Evolutionary conservation across 2,329 filamentous ascomycete genomes (phyloP).

Genomic region (Trichoderma koningiopsis): DNA sequence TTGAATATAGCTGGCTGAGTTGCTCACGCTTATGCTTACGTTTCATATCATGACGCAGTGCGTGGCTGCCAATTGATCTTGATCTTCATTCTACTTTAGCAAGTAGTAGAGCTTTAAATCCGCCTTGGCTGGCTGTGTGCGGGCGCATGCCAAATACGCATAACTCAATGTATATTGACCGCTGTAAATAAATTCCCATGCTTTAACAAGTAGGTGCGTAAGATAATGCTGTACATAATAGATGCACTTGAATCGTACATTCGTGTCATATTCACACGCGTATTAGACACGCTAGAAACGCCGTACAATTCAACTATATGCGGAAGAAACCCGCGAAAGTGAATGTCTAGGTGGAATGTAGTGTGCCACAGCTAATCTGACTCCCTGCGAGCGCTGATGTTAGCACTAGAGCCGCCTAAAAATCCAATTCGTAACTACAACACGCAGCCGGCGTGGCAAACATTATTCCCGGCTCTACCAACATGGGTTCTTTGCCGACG

Average conservation of each 20-base stretch:
- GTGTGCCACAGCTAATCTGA: not conserved
- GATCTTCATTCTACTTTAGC: not conserved
- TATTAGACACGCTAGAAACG: no score
- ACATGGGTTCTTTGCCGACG: not conserved
- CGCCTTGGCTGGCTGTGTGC: not conserved
- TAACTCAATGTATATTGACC: not conserved
- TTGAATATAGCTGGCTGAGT: not conserved
- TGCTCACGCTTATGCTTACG: not conserved
- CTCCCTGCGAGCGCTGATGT: not conserved
- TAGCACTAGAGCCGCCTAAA: not conserved
- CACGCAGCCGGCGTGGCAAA: not conserved
- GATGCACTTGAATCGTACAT: no score
- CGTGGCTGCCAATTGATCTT: not conserved
- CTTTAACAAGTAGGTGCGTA: no score
- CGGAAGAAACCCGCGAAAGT: no score
- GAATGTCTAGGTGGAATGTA: no score
- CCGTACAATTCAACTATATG: no score
- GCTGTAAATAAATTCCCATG: not conserved
- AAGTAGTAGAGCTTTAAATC: not conserved
- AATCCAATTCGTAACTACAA: not conserved
- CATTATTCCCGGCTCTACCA: not conserved
- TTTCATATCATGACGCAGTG: not conserved
- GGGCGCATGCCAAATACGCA: not conserved
- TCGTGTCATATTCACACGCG: no score
- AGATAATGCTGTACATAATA: no score